phyloP scores from a whole-genome alignment of 805 yeast species.

The Clavispora carvajalis region DNA sequence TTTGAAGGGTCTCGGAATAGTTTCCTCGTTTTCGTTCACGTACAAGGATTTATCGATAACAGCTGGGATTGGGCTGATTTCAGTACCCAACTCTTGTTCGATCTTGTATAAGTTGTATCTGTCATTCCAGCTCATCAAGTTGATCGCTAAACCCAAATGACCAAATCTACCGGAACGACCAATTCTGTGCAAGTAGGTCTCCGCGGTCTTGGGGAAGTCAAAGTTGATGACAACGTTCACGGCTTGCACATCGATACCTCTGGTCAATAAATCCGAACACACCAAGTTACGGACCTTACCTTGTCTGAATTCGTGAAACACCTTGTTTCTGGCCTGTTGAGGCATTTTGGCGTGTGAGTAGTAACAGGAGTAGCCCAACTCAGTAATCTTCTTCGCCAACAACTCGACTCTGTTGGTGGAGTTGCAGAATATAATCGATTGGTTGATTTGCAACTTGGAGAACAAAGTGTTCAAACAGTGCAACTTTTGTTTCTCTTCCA shows the following conservation, averaged over 20 bases:
- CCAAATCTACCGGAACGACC: conserved; percentile 99
- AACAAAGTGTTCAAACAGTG: conserved; percentile 94
- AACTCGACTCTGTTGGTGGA: conserved; percentile 95
- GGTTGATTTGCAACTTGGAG: conserved; percentile 91
- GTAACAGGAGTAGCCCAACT: conserved; percentile 92
- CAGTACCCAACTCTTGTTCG: conserved; percentile 96
- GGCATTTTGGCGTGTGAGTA: conserved; percentile 98
- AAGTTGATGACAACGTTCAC: conserved; percentile 97
- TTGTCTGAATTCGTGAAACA: conserved; percentile 97
- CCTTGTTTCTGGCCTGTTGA: conserved; percentile 94
- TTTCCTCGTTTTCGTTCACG: conserved; percentile 71
- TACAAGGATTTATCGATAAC: conserved; percentile 83
- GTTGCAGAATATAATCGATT: conserved; percentile 94
- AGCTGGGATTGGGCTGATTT: conserved; percentile 95
- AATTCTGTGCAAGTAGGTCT: conserved; percentile 94
- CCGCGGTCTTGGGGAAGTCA: conserved; percentile 97
- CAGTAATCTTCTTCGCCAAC: conserved; percentile 92
- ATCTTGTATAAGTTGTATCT: conserved; percentile 89
- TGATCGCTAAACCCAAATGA: conserved; percentile 95
- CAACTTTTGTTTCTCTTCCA: conserved; percentile 91
- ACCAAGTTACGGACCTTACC: conserved; percentile 97
- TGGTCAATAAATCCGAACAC: conserved; percentile 93
- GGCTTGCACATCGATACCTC: conserved; percentile 99
- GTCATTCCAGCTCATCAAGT: conserved; percentile 94
- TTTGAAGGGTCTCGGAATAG: conserved; percentile 87